phyloP scores from a whole-genome alignment of 1,284 basidiomycete species.

The Athelia sp. region DNA sequence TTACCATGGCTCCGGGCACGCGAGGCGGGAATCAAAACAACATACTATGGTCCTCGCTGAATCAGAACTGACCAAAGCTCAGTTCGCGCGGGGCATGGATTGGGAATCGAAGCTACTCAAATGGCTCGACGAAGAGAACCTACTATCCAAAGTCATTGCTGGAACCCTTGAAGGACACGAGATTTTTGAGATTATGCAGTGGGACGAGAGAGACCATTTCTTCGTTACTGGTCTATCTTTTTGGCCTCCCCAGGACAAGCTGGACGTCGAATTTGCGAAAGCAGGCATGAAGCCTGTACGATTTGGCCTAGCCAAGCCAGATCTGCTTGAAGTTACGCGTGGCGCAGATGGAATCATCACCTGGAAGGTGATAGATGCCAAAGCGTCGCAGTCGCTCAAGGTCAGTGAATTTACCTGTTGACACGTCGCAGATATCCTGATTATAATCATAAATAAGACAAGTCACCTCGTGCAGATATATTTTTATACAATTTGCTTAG shows the following conservation, averaged over 20 bases:
- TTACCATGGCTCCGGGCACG: slow-evolving; percentile 21
- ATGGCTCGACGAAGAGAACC: slow-evolving; percentile 37
- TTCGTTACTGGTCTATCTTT: slow-evolving; percentile 43
- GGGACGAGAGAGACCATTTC: slow-evolving; percentile 40
- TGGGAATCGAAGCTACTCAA: slow-evolving; percentile 45
- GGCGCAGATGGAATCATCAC: slow-evolving; percentile 27
- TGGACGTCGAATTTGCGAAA: slow-evolving; percentile 27
- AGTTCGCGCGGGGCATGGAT: slow-evolving; percentile 38
- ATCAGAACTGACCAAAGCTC: slow-evolving; percentile 31
- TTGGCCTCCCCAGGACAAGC: slow-evolving; percentile 28
- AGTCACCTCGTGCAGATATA: slow-evolving; percentile 48
- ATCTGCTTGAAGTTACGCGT: slow-evolving; percentile 38
- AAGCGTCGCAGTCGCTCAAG: slow-evolving; percentile 39
- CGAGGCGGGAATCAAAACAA: not conserved
- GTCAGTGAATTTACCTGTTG: slow-evolving; percentile 7
- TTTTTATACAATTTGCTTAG: slow-evolving; percentile 41
- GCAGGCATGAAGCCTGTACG: slow-evolving; percentile 27
- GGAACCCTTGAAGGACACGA: slow-evolving; percentile 25
- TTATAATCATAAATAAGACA: slow-evolving; percentile 29
- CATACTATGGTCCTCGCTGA: slow-evolving; percentile 6
- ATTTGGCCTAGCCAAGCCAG: slow-evolving; percentile 44
- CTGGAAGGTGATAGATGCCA: slow-evolving; percentile 52
- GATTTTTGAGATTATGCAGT: slow-evolving; percentile 34
- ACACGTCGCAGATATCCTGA: not conserved
- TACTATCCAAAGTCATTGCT: slow-evolving; percentile 35